Base-by-base conservation (phyloP, 169 alveolate genomes). In the Nephromyces sp. region DNA sequence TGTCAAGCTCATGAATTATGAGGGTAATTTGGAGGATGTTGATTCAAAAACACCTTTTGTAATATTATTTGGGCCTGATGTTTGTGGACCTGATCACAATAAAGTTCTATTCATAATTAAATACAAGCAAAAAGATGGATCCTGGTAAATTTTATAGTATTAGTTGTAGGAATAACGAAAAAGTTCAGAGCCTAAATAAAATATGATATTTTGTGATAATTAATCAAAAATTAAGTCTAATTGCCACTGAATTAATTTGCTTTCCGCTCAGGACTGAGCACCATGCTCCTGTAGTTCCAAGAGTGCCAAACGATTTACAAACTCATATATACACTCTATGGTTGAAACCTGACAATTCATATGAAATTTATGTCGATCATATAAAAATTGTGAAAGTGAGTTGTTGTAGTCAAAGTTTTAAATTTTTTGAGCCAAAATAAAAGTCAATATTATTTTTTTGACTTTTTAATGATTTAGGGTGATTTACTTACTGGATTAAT, bases 201-300 rank as follows among this genome's bases (percentile, higher is more conserved):
- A n/a, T n/a, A n/a, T n/a, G n/a, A n/a, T n/a, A n/a, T n/a, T n/a
- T n/a, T n/a, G n/a, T n/a, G n/a, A n/a, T n/a, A n/a, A n/a, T n/a
- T n/a, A n/a, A n/a, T n/a, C n/a, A n/a, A n/a, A n/a, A n/a, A n/a
- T n/a, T n/a, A n/a, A n/a, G n/a, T n/a, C n/a, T n/a, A n/a, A n/a
- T n/a, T n/a, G n/a, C n/a, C n/a, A n/a, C n/a, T n/a, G n/a, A n/a
- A n/a, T n/a, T n/a, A n/a, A n/a, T n/a, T n/a, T n/a, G n/a, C n/a
- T n/a, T n/a, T n/a, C n/a, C n/a, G n/a, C n/a, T n/a, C n/a, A 62
- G 68, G 68, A 21, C 68, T 24, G 68, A 62, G 51, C 8, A 62
- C 8, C 68, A 62, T 57, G 8, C 28, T 15, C n/a, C 68, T n/a
- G 8, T 8, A 8, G 33, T 57, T 62, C 68, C 68, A 15, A 8